Conservation (phyloP, 1,139 yeast genomes). For the Candida tetrigidarum region DNA sequence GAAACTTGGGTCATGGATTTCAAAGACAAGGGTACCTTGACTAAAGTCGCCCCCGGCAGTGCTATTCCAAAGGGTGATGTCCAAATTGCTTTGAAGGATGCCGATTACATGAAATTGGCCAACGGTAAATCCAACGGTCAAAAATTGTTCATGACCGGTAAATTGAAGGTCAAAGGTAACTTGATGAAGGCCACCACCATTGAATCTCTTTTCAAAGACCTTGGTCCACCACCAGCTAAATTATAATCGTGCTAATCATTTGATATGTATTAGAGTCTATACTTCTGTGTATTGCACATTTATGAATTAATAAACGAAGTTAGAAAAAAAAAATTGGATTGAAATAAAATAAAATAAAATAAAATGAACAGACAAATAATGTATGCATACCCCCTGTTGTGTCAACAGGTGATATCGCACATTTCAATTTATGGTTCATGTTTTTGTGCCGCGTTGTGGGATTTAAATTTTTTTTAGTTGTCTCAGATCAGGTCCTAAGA, state of each 20-base stretch:
- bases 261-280: too few species aligned
- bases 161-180: conserved; percentile 83
- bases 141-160: conserved; percentile 80
- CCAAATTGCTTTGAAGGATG: conserved; percentile 63
- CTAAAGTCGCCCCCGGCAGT: conserved; percentile 42
- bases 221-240: conserved; percentile 42
- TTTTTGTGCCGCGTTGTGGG: too few species aligned
- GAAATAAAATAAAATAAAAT: too few species aligned
- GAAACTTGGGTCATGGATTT: conserved; percentile 74
- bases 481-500: too few species aligned
- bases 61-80: conserved; percentile 65
- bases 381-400: too few species aligned
- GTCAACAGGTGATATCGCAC: too few species aligned
- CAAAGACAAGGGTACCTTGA: conserved; percentile 61
- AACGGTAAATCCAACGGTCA: conserved; percentile 83
- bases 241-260: too few species aligned
- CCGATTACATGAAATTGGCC: conserved; percentile 68
- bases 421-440: too few species aligned
- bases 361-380: too few species aligned
- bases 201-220: conserved; percentile 70
- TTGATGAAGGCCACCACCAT: conserved; percentile 86
- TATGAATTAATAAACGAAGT: not conserved
- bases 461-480: too few species aligned
- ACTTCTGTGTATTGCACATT: not conserved
- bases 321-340: not conserved